Evolutionary conservation across 495 filamentous ascomycete genomes (phyloP), one percentile per base, ranked within the genome.

Genomic region (Rusavskia elegans): DNA sequence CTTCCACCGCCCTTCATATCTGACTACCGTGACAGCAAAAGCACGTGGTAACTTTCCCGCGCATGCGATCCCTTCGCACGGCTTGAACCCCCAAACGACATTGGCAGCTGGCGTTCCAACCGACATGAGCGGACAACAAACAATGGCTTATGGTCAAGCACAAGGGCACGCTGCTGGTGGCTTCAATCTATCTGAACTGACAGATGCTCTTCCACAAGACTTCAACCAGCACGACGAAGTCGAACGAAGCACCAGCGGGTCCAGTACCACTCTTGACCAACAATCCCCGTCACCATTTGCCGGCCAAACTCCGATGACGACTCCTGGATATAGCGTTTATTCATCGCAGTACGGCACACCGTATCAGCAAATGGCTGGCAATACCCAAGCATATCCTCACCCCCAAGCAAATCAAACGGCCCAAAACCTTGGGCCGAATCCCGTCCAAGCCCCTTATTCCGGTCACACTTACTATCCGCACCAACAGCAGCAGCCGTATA

Each of bases 141-240:
- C 52, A 16, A 63, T 59, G 27, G 49, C 60, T 29, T 56, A 57
- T 16, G 55, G 53, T 14, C 50, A 48, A 30, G 56, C 50, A 21
- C 70, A 67, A 58, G 68, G 62, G 52, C 46, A 54, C 13, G 48
- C 49, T 14, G 52, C 63, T 20, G 58, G 68, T 32, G 49, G 59
- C 16, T 64, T 77, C 52, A 72, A 67, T 51, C 74, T 78, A 73
- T 61, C 60, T 29, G 61, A 63, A 23, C 70, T 78, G 66, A 57
- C 55, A 20, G 70, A 70, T 23, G 58, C 69, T 30, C 58, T 79
- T 3, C 73, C 75, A 39, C 59, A 62, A 20, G 71, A 70, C 40
- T 65, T 46, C 6, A 23, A 10, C 14, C 20, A 17, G 19, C 44
- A 46, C 7, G 44, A 46, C 5, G 44, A 29, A 46, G 20, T 11